These are phyloP conservation scores for Colletotrichum sublineola DNA, from an alignment of 2,329 filamentous ascomycete genomes.

Conservation along the genomic window DNA sequence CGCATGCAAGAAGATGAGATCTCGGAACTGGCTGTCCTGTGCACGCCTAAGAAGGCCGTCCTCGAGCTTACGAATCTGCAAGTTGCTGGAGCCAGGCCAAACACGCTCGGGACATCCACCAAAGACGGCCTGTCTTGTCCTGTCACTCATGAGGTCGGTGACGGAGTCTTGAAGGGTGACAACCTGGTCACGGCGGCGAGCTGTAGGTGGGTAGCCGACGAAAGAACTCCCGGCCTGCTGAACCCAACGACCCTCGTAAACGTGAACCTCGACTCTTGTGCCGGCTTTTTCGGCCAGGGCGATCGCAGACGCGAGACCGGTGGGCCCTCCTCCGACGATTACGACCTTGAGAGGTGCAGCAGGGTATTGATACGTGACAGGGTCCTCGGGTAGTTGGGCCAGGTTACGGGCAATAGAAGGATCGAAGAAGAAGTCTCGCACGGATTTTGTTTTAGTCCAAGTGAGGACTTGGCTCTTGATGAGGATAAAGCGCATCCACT, in stretches of 20 bases:
- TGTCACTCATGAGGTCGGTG: slow-evolving; percentile 48
- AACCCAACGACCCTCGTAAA: slow-evolving; percentile 53
- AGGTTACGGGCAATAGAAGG: slow-evolving; percentile 49
- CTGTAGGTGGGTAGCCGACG: slow-evolving; percentile 49
- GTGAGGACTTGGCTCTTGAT: slow-evolving; percentile 48
- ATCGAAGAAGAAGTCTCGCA: slow-evolving; percentile 54
- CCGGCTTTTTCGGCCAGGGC: slow-evolving; percentile 52
- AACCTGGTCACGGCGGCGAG: slow-evolving; percentile 52
- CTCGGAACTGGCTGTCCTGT: slow-evolving; percentile 50
- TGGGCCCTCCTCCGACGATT: slow-evolving; percentile 47
- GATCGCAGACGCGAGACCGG: slow-evolving; percentile 49
- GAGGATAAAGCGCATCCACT: slow-evolving; percentile 52
- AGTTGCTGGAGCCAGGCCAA: slow-evolving; percentile 53
- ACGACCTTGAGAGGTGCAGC: slow-evolving; percentile 41
- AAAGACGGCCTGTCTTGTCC: slow-evolving; percentile 49
- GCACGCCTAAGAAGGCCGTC: slow-evolving; percentile 51
- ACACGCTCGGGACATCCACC: slow-evolving; percentile 50
- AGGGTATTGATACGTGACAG: slow-evolving; percentile 48
- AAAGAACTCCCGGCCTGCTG: slow-evolving; percentile 35
- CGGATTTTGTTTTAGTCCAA: slow-evolving; percentile 44
- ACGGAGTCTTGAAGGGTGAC: slow-evolving; percentile 53
- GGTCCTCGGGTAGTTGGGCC: slow-evolving; percentile 44
- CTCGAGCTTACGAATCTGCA: slow-evolving; percentile 55
- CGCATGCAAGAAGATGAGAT: slow-evolving; percentile 50
- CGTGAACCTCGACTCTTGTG: slow-evolving; percentile 50